These are phyloP conservation scores for Brachypodium distachyon DNA, from an alignment of 202 grass and related monocot species.

Conservation along the genomic window DNA sequence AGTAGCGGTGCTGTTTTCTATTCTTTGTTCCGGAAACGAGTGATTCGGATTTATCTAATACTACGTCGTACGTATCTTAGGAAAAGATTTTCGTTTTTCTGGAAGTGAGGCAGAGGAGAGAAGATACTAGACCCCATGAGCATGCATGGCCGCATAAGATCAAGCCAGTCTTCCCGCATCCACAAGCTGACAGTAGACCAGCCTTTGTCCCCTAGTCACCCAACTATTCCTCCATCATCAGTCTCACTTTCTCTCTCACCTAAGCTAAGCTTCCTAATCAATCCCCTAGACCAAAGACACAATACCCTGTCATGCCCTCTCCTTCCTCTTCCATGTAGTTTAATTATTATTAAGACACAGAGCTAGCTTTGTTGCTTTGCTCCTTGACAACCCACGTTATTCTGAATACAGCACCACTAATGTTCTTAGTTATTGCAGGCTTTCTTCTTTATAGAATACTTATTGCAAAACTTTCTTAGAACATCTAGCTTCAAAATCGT, in stretches of 20 bases:
- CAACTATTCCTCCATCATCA: slow-evolving; percentile 25
- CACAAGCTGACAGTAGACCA: slow-evolving; percentile 27
- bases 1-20: too few species aligned
- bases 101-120: too few species aligned
- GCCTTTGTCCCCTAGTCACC: slow-evolving; percentile 41
- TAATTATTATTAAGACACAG: background rate
- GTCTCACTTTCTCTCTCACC: slow-evolving; percentile 19
- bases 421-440: too few species aligned
- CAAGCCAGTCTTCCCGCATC: background rate
- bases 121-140: background rate
- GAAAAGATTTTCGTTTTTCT: too few species aligned
- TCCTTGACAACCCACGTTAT: background rate
- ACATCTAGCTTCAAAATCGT: too few species aligned
- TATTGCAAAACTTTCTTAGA: too few species aligned
- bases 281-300: background rate
- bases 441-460: too few species aligned
- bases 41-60: too few species aligned
- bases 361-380: background rate
- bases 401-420: background rate
- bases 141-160: background rate
- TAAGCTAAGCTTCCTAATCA: slow-evolving; percentile 16
- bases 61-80: too few species aligned
- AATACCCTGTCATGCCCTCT: background rate
- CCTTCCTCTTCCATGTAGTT: background rate
- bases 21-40: too few species aligned